These are phyloP conservation scores for Zygosaccharomyces siamensis DNA, from an alignment of 805 yeast genomes.

Conservation along the genomic window DNA sequence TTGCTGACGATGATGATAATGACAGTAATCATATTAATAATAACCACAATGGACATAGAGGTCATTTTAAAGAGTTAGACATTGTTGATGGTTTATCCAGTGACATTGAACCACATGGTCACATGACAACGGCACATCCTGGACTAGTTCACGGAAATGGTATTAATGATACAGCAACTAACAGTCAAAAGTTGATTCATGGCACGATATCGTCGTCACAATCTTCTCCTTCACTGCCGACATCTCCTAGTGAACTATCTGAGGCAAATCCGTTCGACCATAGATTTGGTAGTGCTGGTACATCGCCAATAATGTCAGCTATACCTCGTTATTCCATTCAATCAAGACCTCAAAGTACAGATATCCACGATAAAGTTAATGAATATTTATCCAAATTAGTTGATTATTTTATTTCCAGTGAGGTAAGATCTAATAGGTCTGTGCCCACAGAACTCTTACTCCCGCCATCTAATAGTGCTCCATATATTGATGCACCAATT, in stretches of 20 bases:
- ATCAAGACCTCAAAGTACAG: slow-evolving; percentile 26
- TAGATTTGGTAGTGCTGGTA: slow-evolving; percentile 27
- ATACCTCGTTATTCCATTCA: slow-evolving; percentile 30
- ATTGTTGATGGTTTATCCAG: slow-evolving; percentile 37
- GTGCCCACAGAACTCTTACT: slow-evolving; percentile 27
- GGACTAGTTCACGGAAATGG: slow-evolving; percentile 3
- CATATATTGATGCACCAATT: slow-evolving; percentile 61
- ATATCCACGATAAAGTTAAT: slow-evolving; percentile 32
- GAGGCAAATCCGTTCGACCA: slow-evolving; percentile 32
- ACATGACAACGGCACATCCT: slow-evolving; percentile 1
- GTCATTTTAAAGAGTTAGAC: slow-evolving; percentile 32
- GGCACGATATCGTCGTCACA: slow-evolving; percentile 18
- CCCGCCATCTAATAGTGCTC: slow-evolving; percentile 34
- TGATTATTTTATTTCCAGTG: slow-evolving; percentile 34
- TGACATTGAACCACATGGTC: slow-evolving; percentile 32
- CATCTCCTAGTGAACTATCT: slow-evolving; percentile 32
- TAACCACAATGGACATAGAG: slow-evolving; percentile 10
- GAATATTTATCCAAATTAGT: slow-evolving; percentile 31
- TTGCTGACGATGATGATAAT: slow-evolving; percentile 3
- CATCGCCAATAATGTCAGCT: slow-evolving; percentile 31
- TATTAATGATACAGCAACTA: slow-evolving; percentile 3
- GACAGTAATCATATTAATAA: background rate
- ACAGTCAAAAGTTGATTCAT: slow-evolving; percentile 8
- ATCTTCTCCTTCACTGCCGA: slow-evolving; percentile 33
- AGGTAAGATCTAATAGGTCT: slow-evolving; percentile 23